phyloP scores from a whole-genome alignment of 2,329 filamentous ascomycete species.

The Tolypocladium amazonense region DNA sequence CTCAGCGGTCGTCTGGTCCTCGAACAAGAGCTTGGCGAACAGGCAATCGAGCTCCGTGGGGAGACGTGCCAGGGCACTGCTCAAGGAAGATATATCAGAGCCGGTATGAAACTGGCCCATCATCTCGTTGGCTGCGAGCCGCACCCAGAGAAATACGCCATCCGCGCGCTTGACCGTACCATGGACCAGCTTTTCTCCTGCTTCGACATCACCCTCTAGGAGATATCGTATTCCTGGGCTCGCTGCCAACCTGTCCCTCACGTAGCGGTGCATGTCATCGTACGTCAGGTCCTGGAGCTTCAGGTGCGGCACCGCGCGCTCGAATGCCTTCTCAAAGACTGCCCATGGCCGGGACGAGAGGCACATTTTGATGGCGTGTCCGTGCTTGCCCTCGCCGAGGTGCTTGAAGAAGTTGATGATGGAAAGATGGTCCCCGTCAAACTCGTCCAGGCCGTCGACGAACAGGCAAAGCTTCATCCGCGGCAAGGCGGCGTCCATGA shows the following conservation, averaged over 20 bases:
- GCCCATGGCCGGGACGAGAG: slow-evolving; percentile 20
- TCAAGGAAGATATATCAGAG: not conserved
- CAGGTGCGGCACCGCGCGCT: slow-evolving; percentile 12
- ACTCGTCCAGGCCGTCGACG: slow-evolving; percentile 23
- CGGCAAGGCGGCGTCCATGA: slow-evolving; percentile 10
- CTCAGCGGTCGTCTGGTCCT: slow-evolving; percentile 9
- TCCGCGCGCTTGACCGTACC: slow-evolving; percentile 13
- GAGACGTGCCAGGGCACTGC: slow-evolving; percentile 6
- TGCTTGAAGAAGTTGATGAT: slow-evolving; percentile 18
- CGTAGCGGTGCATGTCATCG: slow-evolving; percentile 16
- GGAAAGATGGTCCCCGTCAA: slow-evolving; percentile 16
- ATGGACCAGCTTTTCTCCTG: slow-evolving; percentile 4
- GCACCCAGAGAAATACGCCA: slow-evolving; percentile 24
- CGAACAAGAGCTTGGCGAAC: slow-evolving; percentile 19
- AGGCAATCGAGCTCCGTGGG: slow-evolving; percentile 16
- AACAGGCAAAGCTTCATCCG: slow-evolving; percentile 16
- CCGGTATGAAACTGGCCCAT: slow-evolving; percentile 6
- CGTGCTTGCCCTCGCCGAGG: slow-evolving; percentile 6
- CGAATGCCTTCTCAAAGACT: slow-evolving; percentile 15
- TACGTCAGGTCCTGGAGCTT: slow-evolving; percentile 15
- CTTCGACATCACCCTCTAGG: slow-evolving; percentile 2
- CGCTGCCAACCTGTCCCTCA: slow-evolving; percentile 8
- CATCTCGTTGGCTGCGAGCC: slow-evolving; percentile 17
- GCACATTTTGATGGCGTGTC: slow-evolving; percentile 15
- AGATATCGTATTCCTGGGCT: slow-evolving; percentile 5